Base-by-base conservation (phyloP, 1,284 basidiomycete species). In the Exsudoporus floridanus region DNA sequence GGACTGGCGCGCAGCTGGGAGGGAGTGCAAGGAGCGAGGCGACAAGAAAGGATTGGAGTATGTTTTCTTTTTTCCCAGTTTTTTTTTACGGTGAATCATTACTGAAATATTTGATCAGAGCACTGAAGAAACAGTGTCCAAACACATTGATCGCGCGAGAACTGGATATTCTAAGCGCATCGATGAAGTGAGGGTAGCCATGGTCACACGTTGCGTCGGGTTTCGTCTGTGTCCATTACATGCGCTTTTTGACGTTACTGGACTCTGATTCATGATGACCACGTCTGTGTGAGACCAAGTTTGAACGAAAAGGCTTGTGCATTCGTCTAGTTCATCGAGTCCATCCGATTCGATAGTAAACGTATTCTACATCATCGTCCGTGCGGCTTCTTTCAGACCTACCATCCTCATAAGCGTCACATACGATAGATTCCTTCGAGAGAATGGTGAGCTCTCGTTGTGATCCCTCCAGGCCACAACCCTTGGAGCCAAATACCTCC, bases 1-100 rank as follows among this genome's bases (percentile, higher is more conserved):
- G 5, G 93, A 95, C 55, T 96, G 92, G 92, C 79, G 86, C 44
- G 77, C 83, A 69, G 94, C 94, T 0, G 94, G 88, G 2, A 86
- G 84, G 68, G 88, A 92, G 58, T 94, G 90, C 69, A 94, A 92
- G 70, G 91, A 94, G 46, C 77, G 90, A 27, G 84, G 84, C 2
- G 92, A 96, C 65, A 90, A 86, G 68, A 79, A 78, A 10, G 88
- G 85, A 58, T 70, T 96, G 18, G 88, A 92, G 92, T 94, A 68
- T 66, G 90, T 82, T 18, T 45, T 28, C 10, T 28, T 52, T 57
- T 30, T 51, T 28, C 16, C 10, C 18, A 10, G 5, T 30, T 12
- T 5, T 30, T n/a, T 6, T 49, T 46, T 16, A 21, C 21, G 48
- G 36, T 14, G 30, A 47, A 43, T 18, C 40, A 43, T 46, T 16